Evolutionary conservation across 495 filamentous ascomycete species (phyloP), one percentile per base, ranked within the genome.

Genomic region (Neurospora hispaniola): DNA sequence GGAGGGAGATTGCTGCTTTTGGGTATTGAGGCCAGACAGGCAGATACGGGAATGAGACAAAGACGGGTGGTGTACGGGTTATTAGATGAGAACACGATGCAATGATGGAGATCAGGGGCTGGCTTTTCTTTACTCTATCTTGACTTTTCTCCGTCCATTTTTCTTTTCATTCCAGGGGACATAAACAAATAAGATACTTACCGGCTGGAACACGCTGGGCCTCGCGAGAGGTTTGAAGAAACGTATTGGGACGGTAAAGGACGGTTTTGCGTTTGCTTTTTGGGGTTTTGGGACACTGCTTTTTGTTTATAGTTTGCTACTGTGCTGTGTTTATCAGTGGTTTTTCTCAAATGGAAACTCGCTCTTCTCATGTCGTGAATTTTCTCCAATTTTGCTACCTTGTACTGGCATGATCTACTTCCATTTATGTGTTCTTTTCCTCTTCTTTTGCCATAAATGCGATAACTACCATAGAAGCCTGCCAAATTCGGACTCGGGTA

Each of bases 1-100:
- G 78, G 78, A 59, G 70, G 41, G 76, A 76, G 69, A 27, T 76
- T 27, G 77, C 69, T 31, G 4, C 39, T 70, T 76, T 72, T 42
- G 54, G 54, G 1, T 62, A 35, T 4, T 62, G 12, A 27, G 12
- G 20, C 2, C 27, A 31, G 2, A 38, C 6, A 27, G 9, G 9
- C 1, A 5, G 27, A 27, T 1, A 54, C 0, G 20, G 48, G n/a
- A 14, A 20, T 2, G 27, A 31, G 27, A 31, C 27, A 31, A 31
- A 31, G 27, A 31, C 27, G 2, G 27, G 27, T 0, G n/a, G 0
- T 46, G 44, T 1, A 20, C 0, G 9, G 1, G n/a, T n/a, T 46
- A 20, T 20, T 0, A 6, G 5, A 27, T 11, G 48, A 27, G 48
- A 16, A 31, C 23, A 31, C 23, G 12, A 59, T 6, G 46, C 20